Evolutionary conservation across 371 early-diverging fungal genomes (phyloP).

Genomic region (Capillidium heterosporum): DNA sequence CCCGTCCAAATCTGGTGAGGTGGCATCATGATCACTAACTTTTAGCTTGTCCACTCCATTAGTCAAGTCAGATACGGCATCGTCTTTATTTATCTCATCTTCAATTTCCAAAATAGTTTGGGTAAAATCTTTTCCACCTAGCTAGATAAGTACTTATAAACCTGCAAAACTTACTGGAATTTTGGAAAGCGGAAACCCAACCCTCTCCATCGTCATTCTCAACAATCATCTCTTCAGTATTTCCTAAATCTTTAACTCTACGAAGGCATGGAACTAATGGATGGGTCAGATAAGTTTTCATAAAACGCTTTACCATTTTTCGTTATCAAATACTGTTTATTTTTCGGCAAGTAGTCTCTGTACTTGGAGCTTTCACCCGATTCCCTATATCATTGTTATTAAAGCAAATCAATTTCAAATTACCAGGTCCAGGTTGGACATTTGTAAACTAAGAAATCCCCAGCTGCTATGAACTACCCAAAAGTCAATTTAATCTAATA

Average conservation of each 20-base stretch:
- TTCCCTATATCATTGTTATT: conserved; percentile 30
- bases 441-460: conserved; percentile 92
- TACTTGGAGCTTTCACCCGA: conserved; percentile 61
- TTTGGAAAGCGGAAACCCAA: conserved; percentile 73
- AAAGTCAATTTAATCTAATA: conserved; percentile 1
- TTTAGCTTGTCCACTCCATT: conserved; percentile 15
- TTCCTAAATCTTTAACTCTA: conserved; percentile 74
- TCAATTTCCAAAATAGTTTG: conserved; percentile 47
- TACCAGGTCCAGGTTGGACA: conserved; percentile 97
- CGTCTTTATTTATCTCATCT: conserved; percentile 30
- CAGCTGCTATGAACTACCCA: conserved; percentile 78
- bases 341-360: conserved; percentile 74
- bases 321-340: conserved; percentile 91
- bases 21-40: conserved; percentile 26
- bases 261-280: conserved; percentile 70
- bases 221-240: conserved; percentile 40
- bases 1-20: conserved; percentile 33
- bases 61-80: conserved; percentile 2
- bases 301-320: conserved; percentile 45
- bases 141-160: background rate
- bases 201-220: conserved; percentile 36
- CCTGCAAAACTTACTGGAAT: conserved; percentile 8
- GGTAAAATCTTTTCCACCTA: conserved; percentile 22
- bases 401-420: background rate
- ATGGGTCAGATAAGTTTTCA: background rate